Conservation (phyloP, 2,329 filamentous ascomycete species). For the Graphium sp. region DNA sequence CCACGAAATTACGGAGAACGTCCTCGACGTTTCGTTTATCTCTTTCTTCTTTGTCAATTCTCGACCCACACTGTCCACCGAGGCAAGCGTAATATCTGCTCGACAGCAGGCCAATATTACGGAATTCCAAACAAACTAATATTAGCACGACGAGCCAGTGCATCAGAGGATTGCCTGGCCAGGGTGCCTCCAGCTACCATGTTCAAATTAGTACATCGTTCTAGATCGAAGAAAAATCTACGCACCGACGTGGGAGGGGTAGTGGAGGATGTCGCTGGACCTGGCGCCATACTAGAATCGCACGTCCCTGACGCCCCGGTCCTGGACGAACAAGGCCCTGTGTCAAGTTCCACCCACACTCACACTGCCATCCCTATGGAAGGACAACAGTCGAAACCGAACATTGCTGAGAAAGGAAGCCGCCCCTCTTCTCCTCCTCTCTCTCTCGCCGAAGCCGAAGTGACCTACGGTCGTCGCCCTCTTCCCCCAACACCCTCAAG, state of each 20-base stretch:
- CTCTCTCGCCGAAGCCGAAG: slow-evolving; percentile 11
- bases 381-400: slow-evolving; percentile 8
- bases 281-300: too few species aligned
- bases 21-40: too few species aligned
- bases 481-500: slow-evolving; percentile 8
- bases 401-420: slow-evolving; percentile 6
- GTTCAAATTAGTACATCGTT: slow-evolving; percentile 16
- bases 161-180: too few species aligned
- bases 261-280: slow-evolving; percentile 3
- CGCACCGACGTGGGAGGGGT: slow-evolving; percentile 7
- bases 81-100: too few species aligned
- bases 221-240: slow-evolving; percentile 12
- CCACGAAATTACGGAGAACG: too few species aligned
- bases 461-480: slow-evolving; percentile 9
- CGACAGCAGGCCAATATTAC: too few species aligned
- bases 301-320: slow-evolving; percentile 9
- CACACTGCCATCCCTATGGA: slow-evolving; percentile 9
- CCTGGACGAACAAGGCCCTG: slow-evolving; percentile 12
- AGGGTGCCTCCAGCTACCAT: slow-evolving; percentile 9
- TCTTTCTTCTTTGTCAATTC: too few species aligned
- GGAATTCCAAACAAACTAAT: too few species aligned
- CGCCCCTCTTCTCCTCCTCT: slow-evolving; percentile 11
- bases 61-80: too few species aligned
- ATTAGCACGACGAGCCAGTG: too few species aligned
- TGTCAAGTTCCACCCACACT: slow-evolving; percentile 15